Evolutionary conservation across 169 alveolate species (phyloP).

Genomic region (Plasmodium knowlesi): DNA sequence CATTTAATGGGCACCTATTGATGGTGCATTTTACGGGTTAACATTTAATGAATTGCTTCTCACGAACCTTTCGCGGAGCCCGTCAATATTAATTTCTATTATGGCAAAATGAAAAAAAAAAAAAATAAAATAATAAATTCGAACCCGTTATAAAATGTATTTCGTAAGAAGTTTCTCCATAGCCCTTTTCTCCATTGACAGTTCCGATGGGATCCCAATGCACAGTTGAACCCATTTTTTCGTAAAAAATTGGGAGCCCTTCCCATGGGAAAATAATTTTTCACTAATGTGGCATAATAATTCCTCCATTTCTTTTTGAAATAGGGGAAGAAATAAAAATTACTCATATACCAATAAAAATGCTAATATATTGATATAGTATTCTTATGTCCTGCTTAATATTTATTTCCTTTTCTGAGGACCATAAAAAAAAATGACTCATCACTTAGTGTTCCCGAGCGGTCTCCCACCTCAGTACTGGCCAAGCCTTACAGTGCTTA

Average conservation of each 20-base stretch:
- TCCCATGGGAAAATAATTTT: neutral
- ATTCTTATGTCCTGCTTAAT: neutral
- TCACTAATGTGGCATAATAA: neutral
- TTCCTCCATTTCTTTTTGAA: neutral
- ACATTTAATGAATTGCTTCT: neutral
- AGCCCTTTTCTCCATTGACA: conserved; percentile 11
- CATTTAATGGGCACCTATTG: neutral
- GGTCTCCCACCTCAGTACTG: conserved; percentile 95
- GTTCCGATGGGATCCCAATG: conserved; percentile 73
- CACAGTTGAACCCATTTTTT: neutral
- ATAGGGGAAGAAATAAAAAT: neutral
- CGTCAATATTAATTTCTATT: neutral
- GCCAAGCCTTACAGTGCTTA: conserved; percentile 92
- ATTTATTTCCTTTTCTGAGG: neutral
- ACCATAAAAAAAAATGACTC: conserved; percentile 41
- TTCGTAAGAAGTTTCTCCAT: neutral
- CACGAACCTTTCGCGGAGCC: neutral
- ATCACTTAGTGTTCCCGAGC: conserved; percentile 87
- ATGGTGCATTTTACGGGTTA: neutral
- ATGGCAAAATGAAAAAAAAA: neutral
- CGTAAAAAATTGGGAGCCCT: neutral
- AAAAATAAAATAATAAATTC: neutral
- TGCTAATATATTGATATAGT: neutral
- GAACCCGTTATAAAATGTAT: neutral
- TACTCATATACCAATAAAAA: too few relatives aligned